Evolutionary conservation across 441 rosid genomes (phyloP), one percentile per base, ranked within the genome.

Genomic region (Arabidopsis hybrid): DNA sequence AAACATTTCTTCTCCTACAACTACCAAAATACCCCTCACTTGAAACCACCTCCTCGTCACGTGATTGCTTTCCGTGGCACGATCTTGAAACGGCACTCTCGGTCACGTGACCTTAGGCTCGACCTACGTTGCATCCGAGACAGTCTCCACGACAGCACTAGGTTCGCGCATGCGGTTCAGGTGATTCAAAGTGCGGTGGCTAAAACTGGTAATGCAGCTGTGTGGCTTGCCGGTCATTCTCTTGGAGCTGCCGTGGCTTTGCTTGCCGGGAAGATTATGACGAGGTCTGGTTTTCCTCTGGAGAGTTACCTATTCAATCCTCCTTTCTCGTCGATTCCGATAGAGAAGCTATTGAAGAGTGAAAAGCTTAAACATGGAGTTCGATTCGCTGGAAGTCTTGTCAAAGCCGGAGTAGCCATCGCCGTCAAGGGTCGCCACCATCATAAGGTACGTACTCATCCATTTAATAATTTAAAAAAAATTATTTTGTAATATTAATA

Each of bases 181-280:
- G 83, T 79, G 36, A 75, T 83, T 18, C 70, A 71, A 50, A 60
- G 49, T 42, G 57, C 78, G 49, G 81, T 80, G 46, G 69, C 75
- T 7, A 39, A 65, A 3, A 47, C 56, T 1, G 76, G 67, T 1
- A 82, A 83, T 21, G 57, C 69, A 6, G 67, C 64, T 8, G 61
- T 85, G 2, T 85, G 85, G 90, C 65, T 83, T n/a, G 75, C 82
- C 1, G 91, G 91, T 21, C 88, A 87, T 74, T 83, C 87, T 35
- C 80, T 87, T 0, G 89, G 91, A 12, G 80, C 89, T 1, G 86
- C 86, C 60, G 71, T 85, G 64, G 84, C 85, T 38, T 73, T 85
- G 66, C 85, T 85, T 5, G 83, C 65, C 7, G 87, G 86, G 42
- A 83, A 83, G 79, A 77, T 62, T 4, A 72, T 82, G 85, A 78